A percentile compares a stretch with the other conserved stretches of the same genome.
Conservation (phyloP, 345 rosid genomes). For the Mangifera indica region DNA sequence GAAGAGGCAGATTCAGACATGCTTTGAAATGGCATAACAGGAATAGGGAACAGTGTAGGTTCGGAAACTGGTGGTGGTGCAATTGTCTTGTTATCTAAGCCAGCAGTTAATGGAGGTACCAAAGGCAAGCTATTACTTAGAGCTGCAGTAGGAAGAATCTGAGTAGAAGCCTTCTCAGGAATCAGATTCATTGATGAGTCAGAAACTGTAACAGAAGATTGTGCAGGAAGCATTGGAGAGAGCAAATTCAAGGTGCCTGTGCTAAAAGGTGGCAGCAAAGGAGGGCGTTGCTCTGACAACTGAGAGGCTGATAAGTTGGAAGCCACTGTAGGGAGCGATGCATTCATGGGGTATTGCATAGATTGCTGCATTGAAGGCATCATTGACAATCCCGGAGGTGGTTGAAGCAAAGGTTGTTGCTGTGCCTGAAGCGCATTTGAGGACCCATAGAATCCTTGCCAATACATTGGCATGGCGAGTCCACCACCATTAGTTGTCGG, state of each 20-base stretch:
- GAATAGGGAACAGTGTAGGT: conserved; percentile 21
- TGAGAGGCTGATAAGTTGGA: conserved; percentile 29
- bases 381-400: conserved; percentile 37
- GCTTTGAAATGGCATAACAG: conserved; percentile 28
- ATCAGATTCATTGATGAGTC: conserved; percentile 26
- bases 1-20: conserved; percentile 24
- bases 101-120: conserved; percentile 20
- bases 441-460: conserved; percentile 47
- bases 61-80: conserved; percentile 16
- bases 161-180: conserved; percentile 24
- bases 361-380: conserved; percentile 33
- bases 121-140: conserved; percentile 24
- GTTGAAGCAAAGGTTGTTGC: conserved; percentile 40
- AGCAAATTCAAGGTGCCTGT: conserved; percentile 18
- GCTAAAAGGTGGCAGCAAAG: conserved; percentile 29
- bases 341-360: conserved; percentile 33
- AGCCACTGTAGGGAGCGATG: conserved; percentile 18
- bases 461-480: conserved; percentile 46
- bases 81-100: conserved; percentile 21
- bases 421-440: conserved; percentile 32
- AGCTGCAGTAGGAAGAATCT: conserved; percentile 25
- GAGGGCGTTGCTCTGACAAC: conserved; percentile 27
- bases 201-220: conserved; percentile 23
- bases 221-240: conserved; percentile 20
- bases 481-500: conserved; percentile 31